Evolutionary conservation across 2,329 filamentous ascomycete species (phyloP).

Genomic region (Lomentospora prolificans): DNA sequence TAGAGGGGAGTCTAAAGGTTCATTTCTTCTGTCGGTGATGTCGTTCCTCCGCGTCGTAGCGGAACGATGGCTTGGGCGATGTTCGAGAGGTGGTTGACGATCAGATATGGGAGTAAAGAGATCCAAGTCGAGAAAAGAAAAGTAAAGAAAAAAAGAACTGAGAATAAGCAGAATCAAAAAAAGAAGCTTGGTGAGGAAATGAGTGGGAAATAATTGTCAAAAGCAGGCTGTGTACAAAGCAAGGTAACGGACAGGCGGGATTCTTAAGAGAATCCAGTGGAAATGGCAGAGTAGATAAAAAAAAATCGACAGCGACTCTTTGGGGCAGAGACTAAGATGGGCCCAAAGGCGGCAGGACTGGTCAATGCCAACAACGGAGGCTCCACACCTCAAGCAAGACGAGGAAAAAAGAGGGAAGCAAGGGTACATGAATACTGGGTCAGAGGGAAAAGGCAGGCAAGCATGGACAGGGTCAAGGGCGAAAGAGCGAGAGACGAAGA

Average conservation of each 20-base stretch:
- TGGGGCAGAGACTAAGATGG: constrained; percentile 28
- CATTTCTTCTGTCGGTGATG: background rate
- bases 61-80: background rate
- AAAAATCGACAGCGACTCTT: background rate
- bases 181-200: background rate
- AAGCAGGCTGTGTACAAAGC: constrained; percentile 10
- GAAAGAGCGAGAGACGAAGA: background rate
- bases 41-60: background rate
- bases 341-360: constrained; percentile 16
- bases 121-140: background rate
- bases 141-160: constrained; percentile 6
- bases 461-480: background rate
- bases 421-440: background rate
- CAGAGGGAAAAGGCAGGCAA: background rate
- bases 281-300: background rate
- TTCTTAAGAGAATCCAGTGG: background rate
- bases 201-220: background rate
- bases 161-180: background rate
- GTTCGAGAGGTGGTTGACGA: background rate
- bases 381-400: background rate
- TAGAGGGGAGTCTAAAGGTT: background rate
- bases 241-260: background rate
- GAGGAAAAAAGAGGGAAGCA: background rate
- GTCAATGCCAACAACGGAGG: constrained; percentile 4
- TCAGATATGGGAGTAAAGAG: too few relatives aligned